These are phyloP conservation scores for Saccharomyces eubayanus DNA, from an alignment of 805 yeast species.

Conservation along the genomic window DNA sequence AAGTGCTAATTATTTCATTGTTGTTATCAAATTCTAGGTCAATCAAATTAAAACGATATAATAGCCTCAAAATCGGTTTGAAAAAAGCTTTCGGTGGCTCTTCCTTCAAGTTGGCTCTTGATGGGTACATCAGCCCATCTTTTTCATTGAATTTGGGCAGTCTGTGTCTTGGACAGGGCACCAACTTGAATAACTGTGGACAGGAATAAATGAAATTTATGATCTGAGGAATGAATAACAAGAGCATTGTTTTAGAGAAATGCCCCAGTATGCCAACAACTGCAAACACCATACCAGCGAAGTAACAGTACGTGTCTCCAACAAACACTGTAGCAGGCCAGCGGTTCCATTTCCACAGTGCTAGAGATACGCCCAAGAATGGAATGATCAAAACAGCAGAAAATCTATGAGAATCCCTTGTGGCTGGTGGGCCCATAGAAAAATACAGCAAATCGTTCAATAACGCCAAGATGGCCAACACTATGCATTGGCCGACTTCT, in stretches of 20 bases:
- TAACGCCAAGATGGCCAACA: constrained; percentile 61
- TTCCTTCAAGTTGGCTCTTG: constrained; percentile 41
- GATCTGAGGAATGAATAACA: constrained; percentile 86
- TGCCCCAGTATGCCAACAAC: constrained; percentile 94
- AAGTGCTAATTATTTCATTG: constrained; percentile 36
- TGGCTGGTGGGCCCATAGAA: constrained; percentile 42
- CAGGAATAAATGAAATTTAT: constrained; percentile 80
- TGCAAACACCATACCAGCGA: constrained; percentile 98
- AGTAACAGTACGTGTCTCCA: constrained; percentile 96
- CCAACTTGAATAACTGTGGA: constrained; percentile 82
- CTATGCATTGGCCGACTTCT: constrained; percentile 90
- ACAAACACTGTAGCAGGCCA: constrained; percentile 91
- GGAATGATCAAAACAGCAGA: constrained; percentile 78
- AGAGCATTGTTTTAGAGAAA: constrained; percentile 82
- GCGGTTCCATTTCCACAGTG: constrained; percentile 71
- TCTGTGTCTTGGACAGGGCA: constrained; percentile 94
- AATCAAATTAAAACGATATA: constrained; percentile 42
- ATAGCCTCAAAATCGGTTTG: constrained; percentile 31
- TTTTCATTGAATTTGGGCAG: constrained; percentile 65
- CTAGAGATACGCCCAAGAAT: constrained; percentile 74
- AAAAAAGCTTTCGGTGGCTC: constrained; percentile 31
- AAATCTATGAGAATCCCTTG: constrained; percentile 74
- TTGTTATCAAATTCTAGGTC: constrained; percentile 37
- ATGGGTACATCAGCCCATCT: constrained; percentile 71
- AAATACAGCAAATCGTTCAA: constrained; percentile 71